Base-by-base conservation (phyloP, 2,329 filamentous ascomycete species). In the Diplodia scrobiculata region DNA sequence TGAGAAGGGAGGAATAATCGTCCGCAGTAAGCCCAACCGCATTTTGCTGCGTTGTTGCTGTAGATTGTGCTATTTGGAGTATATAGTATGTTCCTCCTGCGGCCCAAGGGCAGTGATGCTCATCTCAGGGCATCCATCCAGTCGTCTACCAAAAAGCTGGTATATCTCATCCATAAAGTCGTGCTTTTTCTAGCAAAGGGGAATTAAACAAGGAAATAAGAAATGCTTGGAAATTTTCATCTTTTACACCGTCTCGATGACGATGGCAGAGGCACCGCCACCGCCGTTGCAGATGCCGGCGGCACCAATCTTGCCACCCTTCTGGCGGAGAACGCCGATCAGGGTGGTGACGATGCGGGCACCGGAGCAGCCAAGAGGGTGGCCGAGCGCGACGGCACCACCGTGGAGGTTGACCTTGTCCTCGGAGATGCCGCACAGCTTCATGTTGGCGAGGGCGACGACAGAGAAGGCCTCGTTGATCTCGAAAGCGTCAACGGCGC, bases 381-480 rank as follows among this genome's bases (percentile, higher is more conserved):
- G 95, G 65, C 95, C 95, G 68, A 99, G 90, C 73, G 95, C 95
- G 69, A 99, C 95, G 65, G 95, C 91, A 77, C 95, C 95, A 75
- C 95, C 95, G 75, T 92, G 94, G 66, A 98, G 83, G 82, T 99
- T 99, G 77, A 99, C 93, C 81, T 92, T 96, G 68, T 93, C 91
- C 70, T 91, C 85, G 70, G 84, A 83, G 66, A 99, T 82, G 68
- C 84, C 85, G 48, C 99, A 87, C 65, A 98, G 79, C 86, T 99
- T 97, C 82, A 97, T 88, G 84, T 99, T 99, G 71, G 95, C 93
- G 63, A 99, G 86, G 47, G 95, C 92, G 69, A 99, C 95, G 59
- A 97, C 95, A 69, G 91, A 95, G 84, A 99, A 99, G 50, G 95
- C 95, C 84, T 99, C 95, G 84, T 99, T 99, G 84, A 99, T 97